A percentile compares a stretch with the other conserved stretches of the same genome.
Conservation (phyloP, 495 filamentous ascomycete genomes). For the Xylaria nigripes region DNA sequence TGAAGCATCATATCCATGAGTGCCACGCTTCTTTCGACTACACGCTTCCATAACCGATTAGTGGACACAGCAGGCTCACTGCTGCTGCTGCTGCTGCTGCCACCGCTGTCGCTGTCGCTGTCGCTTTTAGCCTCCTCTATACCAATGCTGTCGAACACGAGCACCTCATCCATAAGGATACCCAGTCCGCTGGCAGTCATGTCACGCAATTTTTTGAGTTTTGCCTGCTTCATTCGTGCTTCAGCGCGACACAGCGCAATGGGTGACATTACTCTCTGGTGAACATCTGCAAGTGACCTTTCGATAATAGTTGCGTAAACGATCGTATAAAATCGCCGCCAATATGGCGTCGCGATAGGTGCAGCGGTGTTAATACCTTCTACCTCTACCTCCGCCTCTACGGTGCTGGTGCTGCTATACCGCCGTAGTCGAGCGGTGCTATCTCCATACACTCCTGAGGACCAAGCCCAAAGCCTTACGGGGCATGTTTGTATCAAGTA, state of each 20-base stretch:
- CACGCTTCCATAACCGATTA: constrained; percentile 59
- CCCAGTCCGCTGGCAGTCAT: constrained; percentile 81
- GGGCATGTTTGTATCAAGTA: constrained; percentile 82
- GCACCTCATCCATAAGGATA: constrained; percentile 72
- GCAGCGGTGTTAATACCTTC: constrained; percentile 6
- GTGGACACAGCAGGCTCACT: constrained; percentile 26
- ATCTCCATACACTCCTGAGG: constrained; percentile 53
- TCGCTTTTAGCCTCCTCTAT: constrained; percentile 32
- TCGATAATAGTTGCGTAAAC: constrained; percentile 61
- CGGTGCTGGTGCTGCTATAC: constrained; percentile 18
- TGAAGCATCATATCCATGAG: constrained; percentile 74
- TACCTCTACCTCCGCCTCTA: constrained; percentile 9
- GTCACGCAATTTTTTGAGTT: constrained; percentile 57
- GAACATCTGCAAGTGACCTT: constrained; percentile 51
- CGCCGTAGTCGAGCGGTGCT: constrained; percentile 41
- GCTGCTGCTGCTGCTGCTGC: constrained; percentile 3
- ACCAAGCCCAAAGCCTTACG: constrained; percentile 56
- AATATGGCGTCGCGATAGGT: constrained; percentile 43
- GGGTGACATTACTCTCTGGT: constrained; percentile 56
- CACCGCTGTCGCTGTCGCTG: neutral
- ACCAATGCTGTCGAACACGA: constrained; percentile 44
- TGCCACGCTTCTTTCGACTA: constrained; percentile 61
- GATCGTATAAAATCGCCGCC: constrained; percentile 73
- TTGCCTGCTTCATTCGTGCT: constrained; percentile 58
- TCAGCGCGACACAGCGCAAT: constrained; percentile 62